Conservation (phyloP, 305 asterid genomes). For the Rubia occidens region DNA sequence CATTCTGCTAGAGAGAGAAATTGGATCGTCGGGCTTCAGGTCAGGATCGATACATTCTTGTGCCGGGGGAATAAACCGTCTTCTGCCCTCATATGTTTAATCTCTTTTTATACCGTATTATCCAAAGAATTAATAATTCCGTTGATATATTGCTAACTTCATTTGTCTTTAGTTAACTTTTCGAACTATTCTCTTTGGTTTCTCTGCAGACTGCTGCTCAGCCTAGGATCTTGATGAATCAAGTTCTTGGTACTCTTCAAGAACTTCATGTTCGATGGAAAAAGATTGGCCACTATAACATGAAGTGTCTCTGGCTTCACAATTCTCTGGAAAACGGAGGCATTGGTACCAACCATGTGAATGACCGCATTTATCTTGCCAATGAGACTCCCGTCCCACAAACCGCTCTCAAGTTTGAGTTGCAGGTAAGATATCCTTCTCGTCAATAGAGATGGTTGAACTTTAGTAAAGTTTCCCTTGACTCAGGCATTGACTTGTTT, state of each 20-base stretch:
- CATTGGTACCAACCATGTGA: slow-evolving; percentile 26
- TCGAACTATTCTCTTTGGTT: not conserved
- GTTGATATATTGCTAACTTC: not conserved
- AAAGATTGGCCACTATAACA: slow-evolving; percentile 72
- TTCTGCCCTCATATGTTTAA: not conserved
- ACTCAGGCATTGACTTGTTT: not conserved
- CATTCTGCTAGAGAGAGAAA: slow-evolving; percentile 45
- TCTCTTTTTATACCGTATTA: not conserved
- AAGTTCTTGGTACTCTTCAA: slow-evolving; percentile 68
- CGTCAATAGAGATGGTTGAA: not conserved
- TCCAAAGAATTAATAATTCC: not conserved
- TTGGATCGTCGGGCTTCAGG: slow-evolving; percentile 89
- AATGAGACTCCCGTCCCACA: slow-evolving; percentile 33
- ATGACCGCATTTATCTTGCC: slow-evolving; percentile 33
- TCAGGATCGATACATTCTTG: slow-evolving; percentile 10
- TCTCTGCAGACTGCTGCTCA: slow-evolving; percentile 59
- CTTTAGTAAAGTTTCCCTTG: not conserved
- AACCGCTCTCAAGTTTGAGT: slow-evolving; percentile 67
- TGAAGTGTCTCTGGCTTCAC: slow-evolving; percentile 68
- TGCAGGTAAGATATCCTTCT: slow-evolving; percentile 56
- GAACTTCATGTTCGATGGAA: slow-evolving; percentile 85
- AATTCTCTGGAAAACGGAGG: slow-evolving; percentile 23
- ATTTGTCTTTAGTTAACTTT: not conserved
- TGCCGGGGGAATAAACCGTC: too few relatives aligned
- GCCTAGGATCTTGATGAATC: slow-evolving; percentile 80